Conservation (phyloP, 352 stramenopile genomes). For the Phytophthora boehmeriae region DNA sequence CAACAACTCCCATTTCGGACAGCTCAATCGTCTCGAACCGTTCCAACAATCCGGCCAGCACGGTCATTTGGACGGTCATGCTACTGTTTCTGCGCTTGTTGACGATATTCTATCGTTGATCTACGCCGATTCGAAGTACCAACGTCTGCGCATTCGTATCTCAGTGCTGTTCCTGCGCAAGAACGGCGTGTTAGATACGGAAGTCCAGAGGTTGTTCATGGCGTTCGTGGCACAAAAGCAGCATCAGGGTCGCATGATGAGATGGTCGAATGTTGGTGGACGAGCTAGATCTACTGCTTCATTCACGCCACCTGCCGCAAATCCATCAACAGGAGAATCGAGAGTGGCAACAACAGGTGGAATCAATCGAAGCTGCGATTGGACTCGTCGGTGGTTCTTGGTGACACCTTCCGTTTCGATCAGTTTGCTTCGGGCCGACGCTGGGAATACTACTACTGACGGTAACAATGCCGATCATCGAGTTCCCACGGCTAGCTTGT, state of each 20-base stretch:
- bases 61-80: background rate
- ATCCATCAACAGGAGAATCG: background rate
- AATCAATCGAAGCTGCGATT: background rate
- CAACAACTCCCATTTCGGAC: background rate
- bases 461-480: background rate
- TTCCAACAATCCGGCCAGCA: background rate
- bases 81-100: background rate
- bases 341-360: too few relatives aligned
- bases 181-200: background rate
- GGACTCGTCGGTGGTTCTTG: constrained; percentile 7
- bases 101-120: constrained; percentile 11
- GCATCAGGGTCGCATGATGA: background rate
- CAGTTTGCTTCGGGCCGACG: background rate
- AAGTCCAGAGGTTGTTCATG: background rate
- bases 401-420: background rate
- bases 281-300: background rate
- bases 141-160: background rate
- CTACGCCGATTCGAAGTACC: constrained; percentile 1
- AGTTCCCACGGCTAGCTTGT: background rate
- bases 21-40: background rate
- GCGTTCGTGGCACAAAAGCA: background rate
- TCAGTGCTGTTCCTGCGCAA: background rate
- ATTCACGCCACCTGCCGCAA: background rate
- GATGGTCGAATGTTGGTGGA: background rate
- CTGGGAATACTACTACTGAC: background rate